These are phyloP conservation scores for Schizopora paradoxa DNA, from an alignment of 1,284 basidiomycete genomes.

Conservation along the genomic window DNA sequence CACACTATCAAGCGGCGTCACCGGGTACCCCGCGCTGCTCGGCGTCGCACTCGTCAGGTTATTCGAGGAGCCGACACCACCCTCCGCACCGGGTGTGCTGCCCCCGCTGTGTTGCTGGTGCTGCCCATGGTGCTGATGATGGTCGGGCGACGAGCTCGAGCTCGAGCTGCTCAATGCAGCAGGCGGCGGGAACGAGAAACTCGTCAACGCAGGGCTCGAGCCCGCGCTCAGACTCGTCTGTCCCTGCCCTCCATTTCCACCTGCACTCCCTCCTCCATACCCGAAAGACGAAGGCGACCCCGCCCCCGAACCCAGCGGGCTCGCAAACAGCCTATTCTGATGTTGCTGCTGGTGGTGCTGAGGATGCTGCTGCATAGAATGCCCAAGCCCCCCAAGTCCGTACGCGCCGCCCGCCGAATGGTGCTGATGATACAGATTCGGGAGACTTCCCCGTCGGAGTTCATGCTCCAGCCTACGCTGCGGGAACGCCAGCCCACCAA, in stretches of 20 bases:
- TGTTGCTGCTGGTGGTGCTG: conserved; percentile 3
- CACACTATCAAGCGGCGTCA: too few species aligned
- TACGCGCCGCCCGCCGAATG: too few species aligned
- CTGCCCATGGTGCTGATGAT: not conserved
- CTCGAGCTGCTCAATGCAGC: conserved; percentile 16
- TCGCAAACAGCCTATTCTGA: too few species aligned
- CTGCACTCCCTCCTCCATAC: conserved; percentile 34
- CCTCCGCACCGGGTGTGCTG: too few species aligned
- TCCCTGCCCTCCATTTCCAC: conserved; percentile 47
- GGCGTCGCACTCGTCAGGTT: too few species aligned
- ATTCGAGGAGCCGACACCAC: too few species aligned
- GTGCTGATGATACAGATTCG: too few species aligned
- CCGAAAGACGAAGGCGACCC: conserved; percentile 59
- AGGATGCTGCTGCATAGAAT: conserved; percentile 1
- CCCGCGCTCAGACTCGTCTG: conserved; percentile 57
- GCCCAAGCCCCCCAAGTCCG: not conserved
- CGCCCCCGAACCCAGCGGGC: too few species aligned
- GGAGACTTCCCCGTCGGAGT: too few species aligned
- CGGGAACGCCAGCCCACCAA: too few species aligned
- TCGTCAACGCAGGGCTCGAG: conserved; percentile 43
- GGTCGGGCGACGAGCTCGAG: conserved; percentile 1
- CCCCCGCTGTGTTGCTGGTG: not conserved
- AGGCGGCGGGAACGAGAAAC: conserved; percentile 22
- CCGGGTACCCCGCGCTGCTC: too few species aligned
- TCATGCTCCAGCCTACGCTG: too few species aligned